Percentiles rank a stretch among this genome's conserved stretches.
Evolutionary conservation across 306 rosid species (phyloP).

Genomic region (Medicago ruthenica): DNA sequence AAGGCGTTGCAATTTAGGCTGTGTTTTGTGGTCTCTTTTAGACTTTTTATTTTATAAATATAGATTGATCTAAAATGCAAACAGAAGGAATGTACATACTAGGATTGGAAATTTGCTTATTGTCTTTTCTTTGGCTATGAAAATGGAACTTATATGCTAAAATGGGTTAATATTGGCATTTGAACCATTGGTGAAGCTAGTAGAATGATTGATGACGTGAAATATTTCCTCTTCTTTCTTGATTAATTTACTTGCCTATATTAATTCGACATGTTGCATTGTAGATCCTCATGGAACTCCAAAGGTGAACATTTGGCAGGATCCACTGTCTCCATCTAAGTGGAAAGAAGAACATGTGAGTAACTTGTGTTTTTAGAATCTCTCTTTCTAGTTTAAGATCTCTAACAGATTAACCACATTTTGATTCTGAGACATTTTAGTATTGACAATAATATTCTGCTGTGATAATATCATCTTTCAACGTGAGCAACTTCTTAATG

Average conservation of each 20-base stretch:
- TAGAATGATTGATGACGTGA: slow-evolving; percentile 18
- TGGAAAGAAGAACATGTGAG: slow-evolving; percentile 81
- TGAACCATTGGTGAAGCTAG: neutral
- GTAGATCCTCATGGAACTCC: slow-evolving; percentile 72
- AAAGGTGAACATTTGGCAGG: slow-evolving; percentile 76
- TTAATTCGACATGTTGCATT: slow-evolving; percentile 45
- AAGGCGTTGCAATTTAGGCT: neutral
- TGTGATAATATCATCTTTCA: neutral
- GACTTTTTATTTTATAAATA: neutral
- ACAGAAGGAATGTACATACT: neutral
- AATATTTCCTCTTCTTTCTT: neutral
- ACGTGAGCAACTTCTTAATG: neutral
- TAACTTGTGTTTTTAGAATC: neutral
- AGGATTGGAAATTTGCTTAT: neutral
- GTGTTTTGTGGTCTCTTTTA: neutral
- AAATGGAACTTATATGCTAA: slow-evolving; percentile 25
- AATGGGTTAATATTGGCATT: slow-evolving; percentile 9
- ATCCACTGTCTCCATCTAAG: slow-evolving; percentile 64
- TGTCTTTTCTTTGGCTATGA: neutral
- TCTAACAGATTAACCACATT: slow-evolving; percentile 8
- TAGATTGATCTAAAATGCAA: neutral
- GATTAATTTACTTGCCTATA: slow-evolving; percentile 7
- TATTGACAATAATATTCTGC: neutral
- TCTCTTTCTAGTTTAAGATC: slow-evolving; percentile 24
- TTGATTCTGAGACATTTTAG: slow-evolving; percentile 26